phyloP scores from a whole-genome alignment of 2,329 filamentous ascomycete species.

The Lecanosticta acicola region DNA sequence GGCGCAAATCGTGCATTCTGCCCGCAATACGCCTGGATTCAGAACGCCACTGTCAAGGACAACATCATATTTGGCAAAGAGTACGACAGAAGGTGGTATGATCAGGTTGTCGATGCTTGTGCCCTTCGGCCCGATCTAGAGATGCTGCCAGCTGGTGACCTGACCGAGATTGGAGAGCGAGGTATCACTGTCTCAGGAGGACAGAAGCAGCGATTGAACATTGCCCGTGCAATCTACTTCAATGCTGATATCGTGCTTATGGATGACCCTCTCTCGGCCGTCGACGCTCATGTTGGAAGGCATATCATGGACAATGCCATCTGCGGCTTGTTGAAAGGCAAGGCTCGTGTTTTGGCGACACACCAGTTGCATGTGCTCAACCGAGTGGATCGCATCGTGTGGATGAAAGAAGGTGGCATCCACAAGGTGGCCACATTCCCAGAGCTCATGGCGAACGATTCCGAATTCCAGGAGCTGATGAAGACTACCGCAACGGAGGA shows the following conservation, averaged over 20 bases:
- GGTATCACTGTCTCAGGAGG: conserved; percentile 94
- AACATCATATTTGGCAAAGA: conserved; percentile 89
- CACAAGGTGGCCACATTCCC: conserved; percentile 83
- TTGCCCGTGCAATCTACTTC: conserved; percentile 71
- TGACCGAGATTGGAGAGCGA: conserved; percentile 89
- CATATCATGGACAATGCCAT: conserved; percentile 92
- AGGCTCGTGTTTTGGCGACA: conserved; percentile 85
- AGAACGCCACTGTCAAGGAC: conserved; percentile 78
- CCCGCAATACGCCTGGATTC: conserved; percentile 96
- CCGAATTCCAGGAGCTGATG: conserved; percentile 78
- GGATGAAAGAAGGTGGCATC: conserved; percentile 83
- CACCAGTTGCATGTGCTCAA: conserved; percentile 91
- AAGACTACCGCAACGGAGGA: conserved; percentile 61
- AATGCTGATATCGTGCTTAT: conserved; percentile 58
- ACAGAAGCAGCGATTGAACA: conserved; percentile 92
- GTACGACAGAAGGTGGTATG: conserved; percentile 69
- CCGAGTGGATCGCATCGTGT: conserved; percentile 85
- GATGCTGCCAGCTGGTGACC: conserved; percentile 84
- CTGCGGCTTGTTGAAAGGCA: conserved; percentile 77
- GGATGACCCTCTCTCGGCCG: conserved; percentile 58
- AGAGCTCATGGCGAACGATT: conserved; percentile 73
- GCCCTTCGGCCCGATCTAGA: conserved; percentile 80
- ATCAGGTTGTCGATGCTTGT: conserved; percentile 77
- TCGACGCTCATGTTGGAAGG: conserved; percentile 55
- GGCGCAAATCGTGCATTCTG: conserved; percentile 83